Evolutionary conservation across 768 basidiomycete genomes (phyloP).

Genomic region (Agrocybe chaxingu): DNA sequence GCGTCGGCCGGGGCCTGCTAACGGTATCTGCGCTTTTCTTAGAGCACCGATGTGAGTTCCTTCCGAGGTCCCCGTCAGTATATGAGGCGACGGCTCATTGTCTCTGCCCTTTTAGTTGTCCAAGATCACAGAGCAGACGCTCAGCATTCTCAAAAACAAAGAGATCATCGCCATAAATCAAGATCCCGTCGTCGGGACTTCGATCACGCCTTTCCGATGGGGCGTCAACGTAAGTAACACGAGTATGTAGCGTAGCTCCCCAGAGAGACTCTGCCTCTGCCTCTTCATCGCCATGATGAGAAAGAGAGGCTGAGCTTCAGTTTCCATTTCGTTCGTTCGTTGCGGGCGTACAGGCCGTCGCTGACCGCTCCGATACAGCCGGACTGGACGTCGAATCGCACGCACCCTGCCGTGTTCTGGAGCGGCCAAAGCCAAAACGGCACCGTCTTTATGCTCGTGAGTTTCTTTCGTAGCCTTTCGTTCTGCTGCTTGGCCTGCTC

Average conservation of each 20-base stretch:
- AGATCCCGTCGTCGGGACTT: slow-evolving; percentile 58
- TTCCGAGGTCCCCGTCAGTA: background rate
- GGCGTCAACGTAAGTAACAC: slow-evolving; percentile 52
- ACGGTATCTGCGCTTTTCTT: background rate
- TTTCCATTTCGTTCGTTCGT: background rate
- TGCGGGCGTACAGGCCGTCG: background rate
- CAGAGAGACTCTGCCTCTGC: too few species aligned
- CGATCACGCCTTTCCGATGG: slow-evolving; percentile 67
- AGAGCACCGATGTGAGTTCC: slow-evolving; percentile 34
- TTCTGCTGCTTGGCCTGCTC: background rate
- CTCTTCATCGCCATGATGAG: too few species aligned
- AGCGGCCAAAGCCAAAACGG: slow-evolving; percentile 65
- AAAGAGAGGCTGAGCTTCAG: too few species aligned
- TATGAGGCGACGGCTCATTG: background rate
- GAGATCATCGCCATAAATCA: slow-evolving; percentile 73
- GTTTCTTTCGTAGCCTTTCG: slow-evolving; percentile 8
- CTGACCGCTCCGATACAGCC: slow-evolving; percentile 24
- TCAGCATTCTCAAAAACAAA: slow-evolving; percentile 55
- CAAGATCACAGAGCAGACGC: slow-evolving; percentile 40
- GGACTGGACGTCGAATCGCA: slow-evolving; percentile 38
- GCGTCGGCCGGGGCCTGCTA: background rate
- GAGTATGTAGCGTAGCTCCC: too few species aligned
- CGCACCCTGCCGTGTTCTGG: slow-evolving; percentile 70
- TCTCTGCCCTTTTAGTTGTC: slow-evolving; percentile 35
- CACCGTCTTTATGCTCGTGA: slow-evolving; percentile 64